Conservation (phyloP, 1,139 yeast genomes). For the Pneumocystis wakefieldiae region DNA sequence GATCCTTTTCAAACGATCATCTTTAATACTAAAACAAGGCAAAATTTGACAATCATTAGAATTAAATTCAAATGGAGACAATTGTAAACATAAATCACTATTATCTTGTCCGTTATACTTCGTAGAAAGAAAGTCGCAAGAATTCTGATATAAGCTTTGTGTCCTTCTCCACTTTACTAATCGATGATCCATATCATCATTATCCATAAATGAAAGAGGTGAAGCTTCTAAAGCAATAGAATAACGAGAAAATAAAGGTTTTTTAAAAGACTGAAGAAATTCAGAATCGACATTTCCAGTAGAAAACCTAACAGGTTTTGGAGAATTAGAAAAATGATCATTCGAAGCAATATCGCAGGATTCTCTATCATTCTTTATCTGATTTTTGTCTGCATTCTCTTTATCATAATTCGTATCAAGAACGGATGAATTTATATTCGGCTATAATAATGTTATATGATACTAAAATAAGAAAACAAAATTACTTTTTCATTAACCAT, state of each 20-base stretch:
- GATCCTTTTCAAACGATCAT: constrained; percentile 66
- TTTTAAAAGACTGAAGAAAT: constrained; percentile 7
- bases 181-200: constrained; percentile 2
- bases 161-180: constrained; percentile 2
- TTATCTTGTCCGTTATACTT: constrained; percentile 17
- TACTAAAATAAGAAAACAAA: not conserved
- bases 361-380: not conserved
- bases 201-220: constrained; percentile 5
- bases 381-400: not conserved
- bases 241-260: constrained; percentile 10
- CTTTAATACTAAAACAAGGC: constrained; percentile 34
- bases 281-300: constrained; percentile 8
- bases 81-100: not conserved
- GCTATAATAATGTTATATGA: not conserved
- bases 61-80: constrained; percentile 14
- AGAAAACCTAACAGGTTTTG: constrained; percentile 2
- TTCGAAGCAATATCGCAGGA: constrained; percentile 8
- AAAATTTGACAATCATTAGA: constrained; percentile 20
- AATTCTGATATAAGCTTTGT: constrained; percentile 3
- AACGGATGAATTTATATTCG: not conserved
- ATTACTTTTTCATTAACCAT: not conserved
- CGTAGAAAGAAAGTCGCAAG: constrained; percentile 11
- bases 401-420: not conserved
- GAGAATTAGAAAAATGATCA: constrained; percentile 6
- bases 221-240: constrained; percentile 9